phyloP scores from a whole-genome alignment of 2,329 filamentous ascomycete genomes.

The Exophiala dermatitidis region DNA sequence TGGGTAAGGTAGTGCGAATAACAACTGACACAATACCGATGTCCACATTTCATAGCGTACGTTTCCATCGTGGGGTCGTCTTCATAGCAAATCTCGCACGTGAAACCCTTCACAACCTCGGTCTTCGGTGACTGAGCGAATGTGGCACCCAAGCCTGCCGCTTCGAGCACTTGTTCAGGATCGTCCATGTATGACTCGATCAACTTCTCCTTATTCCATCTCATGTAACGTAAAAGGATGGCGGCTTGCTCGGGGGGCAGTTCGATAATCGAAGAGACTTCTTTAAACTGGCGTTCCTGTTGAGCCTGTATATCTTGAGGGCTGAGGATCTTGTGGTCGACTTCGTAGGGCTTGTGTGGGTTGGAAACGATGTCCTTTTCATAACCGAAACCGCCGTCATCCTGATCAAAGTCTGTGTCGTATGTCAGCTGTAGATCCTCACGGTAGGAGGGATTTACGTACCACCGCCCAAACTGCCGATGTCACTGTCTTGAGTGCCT shows the following conservation, averaged over 20 bases:
- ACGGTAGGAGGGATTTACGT: constrained; percentile 1
- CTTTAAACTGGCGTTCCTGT: constrained; percentile 77
- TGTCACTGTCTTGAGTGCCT: constrained; percentile 63
- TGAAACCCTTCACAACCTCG: constrained; percentile 66
- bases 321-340: constrained; percentile 73
- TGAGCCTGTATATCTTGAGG: constrained; percentile 75
- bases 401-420: constrained; percentile 49
- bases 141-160: constrained; percentile 68
- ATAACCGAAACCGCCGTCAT: constrained; percentile 56
- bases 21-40: constrained; percentile 87
- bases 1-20: constrained; percentile 85
- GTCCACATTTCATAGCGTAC: constrained; percentile 91
- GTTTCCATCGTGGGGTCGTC: constrained; percentile 69
- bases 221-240: constrained; percentile 78
- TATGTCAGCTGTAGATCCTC: constrained; percentile 10
- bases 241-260: constrained; percentile 83
- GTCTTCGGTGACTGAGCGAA: constrained; percentile 59
- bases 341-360: constrained; percentile 68
- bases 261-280: constrained; percentile 86
- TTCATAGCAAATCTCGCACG: constrained; percentile 94
- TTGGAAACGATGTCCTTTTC: constrained; percentile 66
- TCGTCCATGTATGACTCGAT: constrained; percentile 96
- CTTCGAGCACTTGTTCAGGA: constrained; percentile 69
- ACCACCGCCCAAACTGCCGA: constrained; percentile 31
- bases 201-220: constrained; percentile 94